Percentiles rank a stretch among this genome's conserved stretches.
These are phyloP conservation scores for Tricholoma sp. DNA, from an alignment of 768 basidiomycete species.

Conservation along the genomic window DNA sequence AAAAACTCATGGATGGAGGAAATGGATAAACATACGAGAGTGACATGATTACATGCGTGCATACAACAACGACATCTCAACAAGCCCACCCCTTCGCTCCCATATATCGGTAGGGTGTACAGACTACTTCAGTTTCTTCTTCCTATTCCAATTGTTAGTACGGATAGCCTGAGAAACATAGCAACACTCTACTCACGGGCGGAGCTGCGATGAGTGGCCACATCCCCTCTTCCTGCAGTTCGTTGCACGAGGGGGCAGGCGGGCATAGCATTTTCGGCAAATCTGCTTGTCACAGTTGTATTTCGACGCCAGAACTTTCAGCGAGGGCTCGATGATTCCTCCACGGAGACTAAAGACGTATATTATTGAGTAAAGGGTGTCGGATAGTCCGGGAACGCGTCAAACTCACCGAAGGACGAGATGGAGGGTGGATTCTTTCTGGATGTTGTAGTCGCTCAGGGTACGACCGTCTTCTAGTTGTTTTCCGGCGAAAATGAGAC, in stretches of 20 bases:
- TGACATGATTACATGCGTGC: neutral
- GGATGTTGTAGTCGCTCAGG: conserved; percentile 95
- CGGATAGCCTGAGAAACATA: neutral
- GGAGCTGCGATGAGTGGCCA: conserved; percentile 87
- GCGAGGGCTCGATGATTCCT: conserved; percentile 98
- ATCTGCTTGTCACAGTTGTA: conserved; percentile 99
- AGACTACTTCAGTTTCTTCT: conserved; percentile 21
- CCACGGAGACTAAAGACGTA: conserved; percentile 70
- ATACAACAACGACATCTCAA: neutral
- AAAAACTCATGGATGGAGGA: neutral
- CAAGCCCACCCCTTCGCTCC: neutral
- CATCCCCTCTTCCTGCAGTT: conserved; percentile 97
- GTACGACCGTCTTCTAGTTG: conserved; percentile 98
- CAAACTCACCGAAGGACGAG: conserved; percentile 84
- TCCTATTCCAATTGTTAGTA: conserved; percentile 1
- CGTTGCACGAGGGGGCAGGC: conserved; percentile 97
- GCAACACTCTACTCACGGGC: conserved; percentile 59
- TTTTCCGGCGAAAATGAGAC: conserved; percentile 96
- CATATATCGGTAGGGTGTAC: neutral
- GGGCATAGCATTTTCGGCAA: conserved; percentile 99
- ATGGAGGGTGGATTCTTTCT: conserved; percentile 97
- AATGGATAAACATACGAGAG: neutral
- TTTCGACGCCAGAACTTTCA: conserved; percentile 94
- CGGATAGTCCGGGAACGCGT: neutral
- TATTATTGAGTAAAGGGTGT: neutral